Evolutionary conservation across 352 stramenopile species (phyloP), one percentile per base, ranked within the genome.

Genomic region (Aphanomyces astaci): DNA sequence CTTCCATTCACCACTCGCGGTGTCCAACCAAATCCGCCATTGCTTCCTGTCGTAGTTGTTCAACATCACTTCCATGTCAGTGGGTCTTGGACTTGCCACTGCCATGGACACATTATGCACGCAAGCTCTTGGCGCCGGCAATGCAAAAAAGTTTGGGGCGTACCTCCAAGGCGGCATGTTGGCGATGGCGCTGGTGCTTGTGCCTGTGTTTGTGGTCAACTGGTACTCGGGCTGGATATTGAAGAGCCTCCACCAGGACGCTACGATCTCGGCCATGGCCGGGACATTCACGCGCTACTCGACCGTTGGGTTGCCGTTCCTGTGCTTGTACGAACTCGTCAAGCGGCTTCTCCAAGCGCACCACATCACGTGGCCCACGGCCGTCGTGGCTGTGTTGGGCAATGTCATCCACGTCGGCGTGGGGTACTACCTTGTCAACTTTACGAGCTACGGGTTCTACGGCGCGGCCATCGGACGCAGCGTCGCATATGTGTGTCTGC

Each of bases 281-380:
- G 81, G 81, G 53, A 83, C 31, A 24, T 86, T 36, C 69, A 76
- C 17, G 39, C 74, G 22, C 74, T 76, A 0, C 22, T 73, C 9
- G 64, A 66, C 93, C 2, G 80, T 88, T 39, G 82, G 85, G n/a
- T 69, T 90, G 27, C 87, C 87, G 10, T 91, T 89, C 64, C 67
- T 90, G 2, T 94, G 88, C 63, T 24, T 76, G 19, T 95, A 92
- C 64, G 84, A 95, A 70, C 78, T 92, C 66, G 40, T 86, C 30
- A 74, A 86, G 39, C 92, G 91, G 68, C 19, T 91, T 25, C 73
- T 87, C 32, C 85, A 94, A 51, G 78, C 85, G 24, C 76, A 89
- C 62, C 87, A 90, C 65, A 80, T 94, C 5, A 79, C 89, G 17
- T 53, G 68, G 0, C 87, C 87, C 4, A 74, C 81, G 70, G 74